phyloP scores from a whole-genome alignment of 306 rosid genomes.

The Fragaria nilgerrensis region DNA sequence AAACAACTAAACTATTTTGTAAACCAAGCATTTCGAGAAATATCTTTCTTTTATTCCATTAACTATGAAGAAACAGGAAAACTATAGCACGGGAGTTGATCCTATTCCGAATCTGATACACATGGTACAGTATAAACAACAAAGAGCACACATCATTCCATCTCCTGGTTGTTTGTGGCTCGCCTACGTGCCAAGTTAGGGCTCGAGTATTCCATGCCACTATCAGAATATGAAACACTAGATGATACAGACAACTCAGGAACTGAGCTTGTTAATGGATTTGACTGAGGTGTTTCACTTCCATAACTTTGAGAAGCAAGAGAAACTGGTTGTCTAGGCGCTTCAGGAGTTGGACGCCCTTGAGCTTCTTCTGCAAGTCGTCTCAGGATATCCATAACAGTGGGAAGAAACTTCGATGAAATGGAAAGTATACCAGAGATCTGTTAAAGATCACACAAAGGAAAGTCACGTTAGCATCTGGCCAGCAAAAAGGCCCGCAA shows the following conservation, averaged over 20 bases:
- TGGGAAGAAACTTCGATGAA: constrained; percentile 68
- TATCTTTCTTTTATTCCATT: not conserved
- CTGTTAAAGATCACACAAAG: constrained; percentile 39
- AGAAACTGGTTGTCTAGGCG: constrained; percentile 32
- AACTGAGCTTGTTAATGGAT: constrained; percentile 35
- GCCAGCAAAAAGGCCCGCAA: not conserved
- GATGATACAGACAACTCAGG: constrained; percentile 47
- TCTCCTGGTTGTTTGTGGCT: constrained; percentile 39
- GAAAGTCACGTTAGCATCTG: constrained; percentile 9
- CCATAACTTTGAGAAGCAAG: constrained; percentile 39
- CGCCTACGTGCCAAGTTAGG: constrained; percentile 53
- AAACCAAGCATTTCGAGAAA: not conserved
- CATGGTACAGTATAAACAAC: not conserved
- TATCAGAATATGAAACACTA: constrained; percentile 43
- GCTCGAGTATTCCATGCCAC: constrained; percentile 42
- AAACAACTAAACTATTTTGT: not conserved
- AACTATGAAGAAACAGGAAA: not conserved
- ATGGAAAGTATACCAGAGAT: constrained; percentile 66
- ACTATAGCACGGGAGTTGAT: not conserved
- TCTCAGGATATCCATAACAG: constrained; percentile 70
- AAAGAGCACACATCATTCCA: constrained; percentile 31
- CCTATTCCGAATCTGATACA: not conserved
- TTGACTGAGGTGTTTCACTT: constrained; percentile 44
- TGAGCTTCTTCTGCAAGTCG: constrained; percentile 80
- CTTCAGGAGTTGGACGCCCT: constrained; percentile 41